Conservation (phyloP, 2,329 filamentous ascomycete species). For the Polytolypa hystricis region DNA sequence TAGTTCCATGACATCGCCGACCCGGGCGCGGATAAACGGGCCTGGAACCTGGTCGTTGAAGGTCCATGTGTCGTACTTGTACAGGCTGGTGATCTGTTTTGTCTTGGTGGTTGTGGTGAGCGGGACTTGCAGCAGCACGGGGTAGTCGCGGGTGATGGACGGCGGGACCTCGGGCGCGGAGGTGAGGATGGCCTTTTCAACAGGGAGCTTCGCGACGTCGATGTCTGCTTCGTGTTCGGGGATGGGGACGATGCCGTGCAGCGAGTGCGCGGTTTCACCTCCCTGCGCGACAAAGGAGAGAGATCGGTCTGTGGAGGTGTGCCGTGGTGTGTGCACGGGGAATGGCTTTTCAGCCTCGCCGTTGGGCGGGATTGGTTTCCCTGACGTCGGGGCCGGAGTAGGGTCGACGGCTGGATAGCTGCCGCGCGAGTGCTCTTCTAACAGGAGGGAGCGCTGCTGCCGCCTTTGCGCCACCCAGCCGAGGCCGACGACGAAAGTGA, state of each 20-base stretch:
- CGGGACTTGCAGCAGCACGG: slow-evolving; percentile 21
- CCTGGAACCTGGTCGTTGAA: slow-evolving; percentile 25
- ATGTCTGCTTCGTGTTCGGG: not conserved
- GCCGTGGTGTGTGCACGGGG: not conserved
- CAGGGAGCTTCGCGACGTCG: too few relatives aligned
- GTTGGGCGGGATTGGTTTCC: slow-evolving; percentile 2
- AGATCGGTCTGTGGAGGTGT: slow-evolving; percentile 5
- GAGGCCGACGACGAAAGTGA: too few relatives aligned
- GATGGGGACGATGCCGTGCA: not conserved
- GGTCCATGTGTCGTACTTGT: slow-evolving; percentile 28
- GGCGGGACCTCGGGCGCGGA: slow-evolving; percentile 23
- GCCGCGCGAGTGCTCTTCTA: too few relatives aligned
- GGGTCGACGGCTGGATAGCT: slow-evolving; percentile 5
- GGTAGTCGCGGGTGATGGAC: slow-evolving; percentile 20
- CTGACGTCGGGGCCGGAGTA: slow-evolving; percentile 3
- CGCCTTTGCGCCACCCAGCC: too few relatives aligned
- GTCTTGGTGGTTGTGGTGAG: slow-evolving; percentile 19
- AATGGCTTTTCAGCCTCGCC: slow-evolving; percentile 3
- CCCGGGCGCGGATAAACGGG: slow-evolving; percentile 27
- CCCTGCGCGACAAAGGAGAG: slow-evolving; percentile 6
- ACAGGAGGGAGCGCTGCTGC: too few relatives aligned
- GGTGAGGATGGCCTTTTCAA: slow-evolving; percentile 20
- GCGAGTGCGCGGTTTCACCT: not conserved
- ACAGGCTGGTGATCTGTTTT: slow-evolving; percentile 21
- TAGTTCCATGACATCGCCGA: slow-evolving; percentile 24